Evolutionary conservation across 768 basidiomycete genomes (phyloP).

Genomic region (Grammothele lineata): DNA sequence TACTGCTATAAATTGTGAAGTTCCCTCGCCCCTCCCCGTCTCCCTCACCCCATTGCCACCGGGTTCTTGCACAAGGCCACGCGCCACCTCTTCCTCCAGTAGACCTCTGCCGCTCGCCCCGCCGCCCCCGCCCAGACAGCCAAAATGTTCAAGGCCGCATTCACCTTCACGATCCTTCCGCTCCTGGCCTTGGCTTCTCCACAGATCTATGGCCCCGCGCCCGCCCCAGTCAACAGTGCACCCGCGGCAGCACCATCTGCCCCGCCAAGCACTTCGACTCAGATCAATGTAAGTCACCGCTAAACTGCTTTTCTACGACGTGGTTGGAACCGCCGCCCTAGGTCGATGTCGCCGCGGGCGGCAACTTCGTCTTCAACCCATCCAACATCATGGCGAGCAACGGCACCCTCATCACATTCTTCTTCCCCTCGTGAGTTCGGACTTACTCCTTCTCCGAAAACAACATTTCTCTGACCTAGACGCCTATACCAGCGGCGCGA

Average conservation of each 20-base stretch:
- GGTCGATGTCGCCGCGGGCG: slow-evolving; percentile 41
- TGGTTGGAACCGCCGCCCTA: slow-evolving; percentile 15
- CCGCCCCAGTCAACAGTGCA: slow-evolving; percentile 20
- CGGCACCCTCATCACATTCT: slow-evolving; percentile 51
- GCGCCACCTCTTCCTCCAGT: not conserved
- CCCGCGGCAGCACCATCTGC: slow-evolving; percentile 29
- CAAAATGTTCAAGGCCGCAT: slow-evolving; percentile 30
- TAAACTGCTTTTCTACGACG: too few relatives aligned
- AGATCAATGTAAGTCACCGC: slow-evolving; percentile 16
- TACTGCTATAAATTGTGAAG: slow-evolving; percentile 8
- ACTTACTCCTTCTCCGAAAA: too few relatives aligned
- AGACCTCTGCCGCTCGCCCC: not conserved
- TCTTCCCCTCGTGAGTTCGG: slow-evolving; percentile 39
- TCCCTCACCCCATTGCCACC: slow-evolving; percentile 11
- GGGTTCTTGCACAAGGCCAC: slow-evolving; percentile 8
- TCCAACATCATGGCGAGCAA: slow-evolving; percentile 42
- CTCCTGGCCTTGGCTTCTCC: slow-evolving; percentile 29
- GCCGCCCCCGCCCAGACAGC: not conserved
- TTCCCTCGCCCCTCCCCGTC: slow-evolving; percentile 12
- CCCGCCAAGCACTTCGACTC: slow-evolving; percentile 16
- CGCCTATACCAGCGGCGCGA: slow-evolving; percentile 1
- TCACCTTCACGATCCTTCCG: slow-evolving; percentile 28
- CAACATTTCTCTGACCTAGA: not conserved
- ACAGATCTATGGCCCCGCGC: slow-evolving; percentile 29
- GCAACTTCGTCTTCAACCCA: slow-evolving; percentile 40